These are phyloP conservation scores for Phytopythium aichiense DNA, from an alignment of 352 stramenopile species.

Conservation along the genomic window DNA sequence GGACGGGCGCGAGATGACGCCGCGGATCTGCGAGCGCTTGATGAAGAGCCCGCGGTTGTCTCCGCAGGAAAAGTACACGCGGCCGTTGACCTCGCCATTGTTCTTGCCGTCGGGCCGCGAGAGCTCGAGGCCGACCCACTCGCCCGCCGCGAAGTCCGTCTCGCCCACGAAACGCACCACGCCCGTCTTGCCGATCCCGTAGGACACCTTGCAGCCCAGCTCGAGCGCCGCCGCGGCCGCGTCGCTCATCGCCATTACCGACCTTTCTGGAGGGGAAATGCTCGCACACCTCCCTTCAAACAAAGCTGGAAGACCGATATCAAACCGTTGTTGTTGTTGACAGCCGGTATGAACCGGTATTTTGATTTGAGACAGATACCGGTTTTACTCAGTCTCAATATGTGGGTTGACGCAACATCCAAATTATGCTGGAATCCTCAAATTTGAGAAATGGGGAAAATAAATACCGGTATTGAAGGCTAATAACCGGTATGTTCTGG, in stretches of 20 bases:
- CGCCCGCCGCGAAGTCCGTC: conserved; percentile 71
- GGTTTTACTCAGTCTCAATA: no score
- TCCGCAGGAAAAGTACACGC: conserved; percentile 74
- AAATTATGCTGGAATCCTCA: no score
- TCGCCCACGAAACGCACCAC: conserved; percentile 73
- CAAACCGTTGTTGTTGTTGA: background rate
- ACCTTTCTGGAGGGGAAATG: background rate
- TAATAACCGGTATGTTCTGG: no score
- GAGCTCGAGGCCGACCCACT: conserved; percentile 83
- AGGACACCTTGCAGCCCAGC: conserved; percentile 56
- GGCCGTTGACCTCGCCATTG: conserved; percentile 79
- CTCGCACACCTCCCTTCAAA: background rate
- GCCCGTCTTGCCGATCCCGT: conserved; percentile 65
- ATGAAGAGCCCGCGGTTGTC: conserved; percentile 76
- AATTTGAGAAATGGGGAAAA: no score
- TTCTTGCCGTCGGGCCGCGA: conserved; percentile 80
- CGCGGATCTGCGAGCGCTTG: conserved; percentile 35
- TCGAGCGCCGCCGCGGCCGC: conserved; percentile 31
- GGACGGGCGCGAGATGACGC: conserved; percentile 24
- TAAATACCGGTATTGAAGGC: no score
- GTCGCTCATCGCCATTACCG: background rate
- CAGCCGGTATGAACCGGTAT: background rate
- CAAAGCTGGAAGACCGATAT: background rate
- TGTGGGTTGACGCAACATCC: no score
- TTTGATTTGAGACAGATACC: no score